Percentiles rank a stretch among this genome's conserved stretches.
Conservation (phyloP, 108 stramenopile genomes). For the Cylindrotheca closterium region DNA sequence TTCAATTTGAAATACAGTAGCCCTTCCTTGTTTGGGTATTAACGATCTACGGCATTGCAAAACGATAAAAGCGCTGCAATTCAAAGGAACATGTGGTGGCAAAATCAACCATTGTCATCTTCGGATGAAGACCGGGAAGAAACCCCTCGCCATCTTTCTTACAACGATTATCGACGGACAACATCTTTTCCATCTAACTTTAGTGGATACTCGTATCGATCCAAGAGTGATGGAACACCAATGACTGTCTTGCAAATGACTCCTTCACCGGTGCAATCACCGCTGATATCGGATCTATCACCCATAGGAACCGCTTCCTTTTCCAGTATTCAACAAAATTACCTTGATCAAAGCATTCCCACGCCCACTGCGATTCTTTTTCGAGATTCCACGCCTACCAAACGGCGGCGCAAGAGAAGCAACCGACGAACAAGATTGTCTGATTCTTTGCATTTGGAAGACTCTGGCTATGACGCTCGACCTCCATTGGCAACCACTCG, state of each 20-base stretch:
- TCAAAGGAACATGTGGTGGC: not conserved
- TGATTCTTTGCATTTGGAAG: constrained; percentile 13
- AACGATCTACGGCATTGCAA: too few relatives aligned
- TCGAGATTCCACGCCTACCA: constrained; percentile 5
- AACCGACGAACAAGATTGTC: constrained; percentile 22
- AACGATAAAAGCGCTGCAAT: too few relatives aligned
- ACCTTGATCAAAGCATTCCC: not conserved
- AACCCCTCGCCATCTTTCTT: not conserved
- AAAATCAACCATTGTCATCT: constrained; percentile 5
- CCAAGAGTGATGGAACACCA: not conserved
- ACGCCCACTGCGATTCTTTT: constrained; percentile 5
- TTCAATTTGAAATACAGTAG: too few relatives aligned
- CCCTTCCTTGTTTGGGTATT: too few relatives aligned
- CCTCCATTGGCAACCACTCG: not conserved
- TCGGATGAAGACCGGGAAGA: constrained; percentile 26
- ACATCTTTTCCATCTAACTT: not conserved
- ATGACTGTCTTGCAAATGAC: constrained; percentile 14
- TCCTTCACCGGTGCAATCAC: constrained; percentile 12
- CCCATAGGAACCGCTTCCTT: constrained; percentile 2
- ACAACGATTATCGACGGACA: not conserved
- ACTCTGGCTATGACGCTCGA: not conserved
- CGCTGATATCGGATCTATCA: constrained; percentile 4
- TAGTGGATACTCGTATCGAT: not conserved
- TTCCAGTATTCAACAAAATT: constrained; percentile 1
- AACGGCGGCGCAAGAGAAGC: constrained; percentile 10